These are phyloP conservation scores for Trametes cubensis DNA, from an alignment of 768 basidiomycete genomes.

Conservation along the genomic window DNA sequence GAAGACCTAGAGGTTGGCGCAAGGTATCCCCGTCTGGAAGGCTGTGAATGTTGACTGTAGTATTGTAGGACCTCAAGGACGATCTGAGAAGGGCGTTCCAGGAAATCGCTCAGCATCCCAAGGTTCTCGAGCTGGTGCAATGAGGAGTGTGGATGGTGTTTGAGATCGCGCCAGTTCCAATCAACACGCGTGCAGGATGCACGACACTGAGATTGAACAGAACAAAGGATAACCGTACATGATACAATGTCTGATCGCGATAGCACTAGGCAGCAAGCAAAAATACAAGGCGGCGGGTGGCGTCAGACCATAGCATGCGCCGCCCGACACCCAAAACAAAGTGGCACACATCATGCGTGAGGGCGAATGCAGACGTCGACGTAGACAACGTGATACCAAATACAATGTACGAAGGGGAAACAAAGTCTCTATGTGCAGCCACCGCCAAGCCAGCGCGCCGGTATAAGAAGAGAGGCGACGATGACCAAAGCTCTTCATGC, in stretches of 20 bases:
- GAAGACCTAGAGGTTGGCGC: conserved; percentile 71
- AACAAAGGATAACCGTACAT: no score
- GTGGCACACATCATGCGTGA: neutral
- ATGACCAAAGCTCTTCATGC: neutral
- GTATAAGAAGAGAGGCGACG: neutral
- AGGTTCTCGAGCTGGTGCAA: conserved; percentile 1
- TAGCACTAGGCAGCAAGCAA: no score
- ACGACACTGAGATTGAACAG: no score
- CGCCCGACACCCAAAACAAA: neutral
- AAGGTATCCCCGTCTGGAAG: neutral
- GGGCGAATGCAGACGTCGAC: neutral
- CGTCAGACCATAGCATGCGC: no score
- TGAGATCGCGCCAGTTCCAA: no score
- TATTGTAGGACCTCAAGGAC: conserved; percentile 64
- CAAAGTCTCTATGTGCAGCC: neutral
- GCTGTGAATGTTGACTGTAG: neutral
- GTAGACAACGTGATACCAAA: neutral
- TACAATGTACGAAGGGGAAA: neutral
- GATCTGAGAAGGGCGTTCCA: conserved; percentile 66
- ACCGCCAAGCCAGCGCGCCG: neutral
- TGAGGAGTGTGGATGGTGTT: no score
- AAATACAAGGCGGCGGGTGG: no score
- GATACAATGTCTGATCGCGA: no score
- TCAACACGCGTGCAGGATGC: no score
- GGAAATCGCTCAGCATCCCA: conserved; percentile 33